These are phyloP conservation scores for Paecilomyces niveus DNA, from an alignment of 2,329 filamentous ascomycete species.

Conservation along the genomic window DNA sequence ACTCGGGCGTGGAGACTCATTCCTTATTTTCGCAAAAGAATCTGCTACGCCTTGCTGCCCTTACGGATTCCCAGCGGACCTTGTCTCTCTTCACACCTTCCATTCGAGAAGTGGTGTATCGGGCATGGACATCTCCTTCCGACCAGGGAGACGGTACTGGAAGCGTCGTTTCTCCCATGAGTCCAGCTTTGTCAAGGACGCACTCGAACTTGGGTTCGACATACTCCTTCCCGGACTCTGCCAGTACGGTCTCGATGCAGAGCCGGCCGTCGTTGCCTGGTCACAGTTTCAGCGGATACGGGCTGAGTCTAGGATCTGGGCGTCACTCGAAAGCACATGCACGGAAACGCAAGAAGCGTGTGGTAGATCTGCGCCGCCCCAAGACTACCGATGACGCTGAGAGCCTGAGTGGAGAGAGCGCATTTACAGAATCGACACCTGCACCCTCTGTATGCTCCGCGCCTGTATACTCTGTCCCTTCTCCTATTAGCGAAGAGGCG, in stretches of 20 bases:
- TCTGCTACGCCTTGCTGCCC: constrained; percentile 68
- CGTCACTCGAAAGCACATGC: constrained; percentile 39
- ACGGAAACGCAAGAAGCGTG: constrained; percentile 41
- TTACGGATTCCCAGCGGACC: constrained; percentile 84
- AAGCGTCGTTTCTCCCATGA: constrained; percentile 33
- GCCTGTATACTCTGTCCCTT: constrained; percentile 46
- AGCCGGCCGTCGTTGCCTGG: constrained; percentile 44
- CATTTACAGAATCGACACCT: constrained; percentile 32
- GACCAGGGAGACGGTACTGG: constrained; percentile 57
- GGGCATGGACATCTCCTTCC: constrained; percentile 77
- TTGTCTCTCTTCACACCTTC: constrained; percentile 84
- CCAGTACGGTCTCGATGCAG: constrained; percentile 59
- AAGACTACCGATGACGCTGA: constrained; percentile 34
- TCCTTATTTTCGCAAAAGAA: constrained; percentile 96
- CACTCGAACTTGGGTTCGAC: constrained; percentile 59
- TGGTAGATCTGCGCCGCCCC: constrained; percentile 40
- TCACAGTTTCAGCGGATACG: constrained; percentile 32
- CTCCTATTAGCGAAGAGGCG: constrained; percentile 54
- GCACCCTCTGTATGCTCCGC: constrained; percentile 46
- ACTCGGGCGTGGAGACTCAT: constrained; percentile 73
- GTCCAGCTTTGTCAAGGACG: constrained; percentile 52
- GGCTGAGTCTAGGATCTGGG: constrained; percentile 31
- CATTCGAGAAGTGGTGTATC: constrained; percentile 84
- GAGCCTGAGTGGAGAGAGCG: constrained; percentile 36
- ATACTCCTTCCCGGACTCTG: constrained; percentile 67